Percentiles rank a stretch among this genome's conserved stretches.
Conservation (phyloP, 1,284 basidiomycete genomes). For the Earliella scabrosa region DNA sequence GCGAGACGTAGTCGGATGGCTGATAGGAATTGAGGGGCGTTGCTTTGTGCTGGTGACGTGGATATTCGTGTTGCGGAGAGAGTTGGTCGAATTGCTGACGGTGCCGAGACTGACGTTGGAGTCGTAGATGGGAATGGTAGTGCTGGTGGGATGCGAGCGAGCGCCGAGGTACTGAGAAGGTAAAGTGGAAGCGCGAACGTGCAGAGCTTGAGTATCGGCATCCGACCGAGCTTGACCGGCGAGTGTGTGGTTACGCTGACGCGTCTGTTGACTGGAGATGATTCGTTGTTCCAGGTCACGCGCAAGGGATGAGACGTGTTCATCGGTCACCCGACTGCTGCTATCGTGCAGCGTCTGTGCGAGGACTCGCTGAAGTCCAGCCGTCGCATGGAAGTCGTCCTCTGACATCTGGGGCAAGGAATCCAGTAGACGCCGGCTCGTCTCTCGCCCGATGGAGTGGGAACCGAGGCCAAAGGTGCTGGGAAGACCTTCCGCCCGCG, state of each 20-base stretch:
- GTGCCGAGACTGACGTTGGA: constrained; percentile 11
- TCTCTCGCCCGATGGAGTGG: background rate
- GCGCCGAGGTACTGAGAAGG: constrained; percentile 31
- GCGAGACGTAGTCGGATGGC: constrained; percentile 2
- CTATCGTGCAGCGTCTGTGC: background rate
- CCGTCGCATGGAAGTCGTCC: constrained; percentile 41
- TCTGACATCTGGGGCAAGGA: constrained; percentile 40
- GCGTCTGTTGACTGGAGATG: constrained; percentile 22
- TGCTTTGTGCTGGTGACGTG: constrained; percentile 10
- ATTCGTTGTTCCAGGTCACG: constrained; percentile 22
- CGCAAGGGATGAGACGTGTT: constrained; percentile 5
- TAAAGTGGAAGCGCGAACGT: constrained; percentile 33
- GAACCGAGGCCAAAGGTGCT: background rate
- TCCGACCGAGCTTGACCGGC: constrained; percentile 22
- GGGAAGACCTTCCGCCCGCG: too few relatives aligned
- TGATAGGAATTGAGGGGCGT: background rate
- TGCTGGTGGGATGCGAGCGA: constrained; percentile 8
- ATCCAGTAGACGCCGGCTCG: constrained; percentile 28
- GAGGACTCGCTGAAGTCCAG: constrained; percentile 4
- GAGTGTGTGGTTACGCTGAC: constrained; percentile 36
- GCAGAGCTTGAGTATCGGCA: constrained; percentile 23
- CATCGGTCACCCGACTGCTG: background rate
- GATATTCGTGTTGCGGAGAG: constrained; percentile 13
- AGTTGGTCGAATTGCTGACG: constrained; percentile 3
- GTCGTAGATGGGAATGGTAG: constrained; percentile 16